Conservation (phyloP, 257 asterid species). For the Gentiana macrophylla region DNA sequence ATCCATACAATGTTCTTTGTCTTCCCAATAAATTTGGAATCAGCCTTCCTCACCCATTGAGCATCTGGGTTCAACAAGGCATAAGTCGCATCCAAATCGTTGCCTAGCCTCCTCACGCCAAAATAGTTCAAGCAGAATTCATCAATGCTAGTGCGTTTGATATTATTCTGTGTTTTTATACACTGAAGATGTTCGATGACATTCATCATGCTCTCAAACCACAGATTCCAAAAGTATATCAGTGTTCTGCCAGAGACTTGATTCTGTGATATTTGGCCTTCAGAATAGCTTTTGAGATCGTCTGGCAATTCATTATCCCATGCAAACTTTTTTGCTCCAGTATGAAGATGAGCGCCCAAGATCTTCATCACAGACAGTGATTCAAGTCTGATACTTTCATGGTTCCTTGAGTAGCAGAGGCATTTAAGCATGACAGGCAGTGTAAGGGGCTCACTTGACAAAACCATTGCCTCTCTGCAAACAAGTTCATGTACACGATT, state of each 20-base stretch:
- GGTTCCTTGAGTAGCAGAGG: constrained; percentile 15
- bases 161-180: constrained; percentile 12
- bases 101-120: constrained; percentile 30
- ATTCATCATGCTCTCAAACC: constrained; percentile 17
- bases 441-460: constrained; percentile 19
- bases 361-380: constrained; percentile 27
- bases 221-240: constrained; percentile 34
- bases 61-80: constrained; percentile 39
- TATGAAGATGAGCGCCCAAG: constrained; percentile 32
- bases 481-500: constrained; percentile 20
- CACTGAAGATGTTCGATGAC: constrained; percentile 24
- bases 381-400: constrained; percentile 16
- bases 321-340: constrained; percentile 16
- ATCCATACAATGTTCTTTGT: constrained; percentile 11
- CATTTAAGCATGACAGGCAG: constrained; percentile 21
- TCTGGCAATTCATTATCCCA: constrained; percentile 21
- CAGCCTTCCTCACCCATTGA: constrained; percentile 33
- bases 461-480: constrained; percentile 20
- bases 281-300: constrained; percentile 12
- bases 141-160: constrained; percentile 1
- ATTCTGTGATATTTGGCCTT: constrained; percentile 18
- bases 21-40: constrained; percentile 12
- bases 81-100: constrained; percentile 10
- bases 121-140: constrained; percentile 36
- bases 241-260: constrained; percentile 31